Percentiles rank a stretch among this genome's conserved stretches.
Conservation (phyloP, 495 filamentous ascomycete genomes). For the Hyaloscypha bicolor region DNA sequence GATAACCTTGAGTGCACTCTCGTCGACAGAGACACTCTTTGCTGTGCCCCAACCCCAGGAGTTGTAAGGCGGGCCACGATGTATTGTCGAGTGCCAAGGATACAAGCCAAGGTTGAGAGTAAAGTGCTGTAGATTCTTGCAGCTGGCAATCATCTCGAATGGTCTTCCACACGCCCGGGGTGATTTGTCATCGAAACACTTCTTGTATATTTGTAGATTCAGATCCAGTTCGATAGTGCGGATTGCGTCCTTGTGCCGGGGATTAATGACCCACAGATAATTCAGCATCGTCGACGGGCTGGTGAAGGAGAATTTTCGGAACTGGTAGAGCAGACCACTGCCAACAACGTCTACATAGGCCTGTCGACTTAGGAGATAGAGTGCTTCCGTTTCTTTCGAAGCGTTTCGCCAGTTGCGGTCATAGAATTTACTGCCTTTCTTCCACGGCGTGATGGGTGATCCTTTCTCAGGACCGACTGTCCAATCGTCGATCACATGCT, state of each 20-base stretch:
- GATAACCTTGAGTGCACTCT: no score
- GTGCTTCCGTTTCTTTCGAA: neutral
- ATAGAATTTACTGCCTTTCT: slow-evolving; percentile 13
- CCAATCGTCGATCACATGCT: slow-evolving; percentile 9
- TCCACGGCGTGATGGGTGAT: slow-evolving; percentile 3
- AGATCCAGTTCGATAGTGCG: neutral
- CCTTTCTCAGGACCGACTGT: neutral
- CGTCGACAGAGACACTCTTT: no score
- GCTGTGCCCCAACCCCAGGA: no score
- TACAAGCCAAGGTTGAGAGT: neutral
- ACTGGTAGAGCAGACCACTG: slow-evolving; percentile 14
- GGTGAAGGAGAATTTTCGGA: slow-evolving; percentile 10
- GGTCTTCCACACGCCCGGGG: neutral
- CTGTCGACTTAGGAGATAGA: slow-evolving; percentile 21
- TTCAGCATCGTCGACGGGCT: slow-evolving; percentile 19
- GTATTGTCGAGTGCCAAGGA: neutral
- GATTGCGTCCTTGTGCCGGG: neutral
- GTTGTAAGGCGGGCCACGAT: neutral
- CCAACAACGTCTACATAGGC: slow-evolving; percentile 24
- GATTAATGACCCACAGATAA: slow-evolving; percentile 15
- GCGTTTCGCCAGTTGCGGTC: neutral
- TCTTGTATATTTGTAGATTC: neutral
- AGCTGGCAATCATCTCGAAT: neutral
- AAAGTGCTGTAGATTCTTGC: neutral
- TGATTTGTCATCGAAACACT: neutral